These are phyloP conservation scores for Coniochaeta sp. DNA, from an alignment of 2,329 filamentous ascomycete genomes.

Conservation along the genomic window DNA sequence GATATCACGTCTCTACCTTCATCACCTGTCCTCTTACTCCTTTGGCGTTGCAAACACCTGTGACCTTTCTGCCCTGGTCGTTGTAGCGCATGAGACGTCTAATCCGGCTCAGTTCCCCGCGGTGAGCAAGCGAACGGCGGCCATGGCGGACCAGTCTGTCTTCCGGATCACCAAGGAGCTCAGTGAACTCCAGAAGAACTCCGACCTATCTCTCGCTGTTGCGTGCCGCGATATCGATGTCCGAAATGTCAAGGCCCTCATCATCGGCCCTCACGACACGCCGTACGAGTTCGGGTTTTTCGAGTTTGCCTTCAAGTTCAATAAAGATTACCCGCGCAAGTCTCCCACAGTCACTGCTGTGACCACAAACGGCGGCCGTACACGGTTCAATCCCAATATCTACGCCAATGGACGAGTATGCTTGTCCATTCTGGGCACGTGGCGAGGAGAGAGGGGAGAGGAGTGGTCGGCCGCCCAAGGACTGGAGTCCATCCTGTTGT, in stretches of 20 bases:
- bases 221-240: slow-evolving; percentile 84
- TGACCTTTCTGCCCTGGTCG: background rate
- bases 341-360: slow-evolving; percentile 55
- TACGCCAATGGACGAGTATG: slow-evolving; percentile 90
- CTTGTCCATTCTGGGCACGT: slow-evolving; percentile 91
- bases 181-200: slow-evolving; percentile 72
- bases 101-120: background rate
- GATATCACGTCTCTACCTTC: background rate
- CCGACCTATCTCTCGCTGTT: slow-evolving; percentile 85
- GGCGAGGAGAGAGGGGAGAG: slow-evolving; percentile 83
- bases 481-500: slow-evolving; percentile 86
- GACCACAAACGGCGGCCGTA: slow-evolving; percentile 83
- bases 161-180: slow-evolving; percentile 89
- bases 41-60: background rate
- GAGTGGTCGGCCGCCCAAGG: slow-evolving; percentile 97
- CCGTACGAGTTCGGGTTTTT: slow-evolving; percentile 98
- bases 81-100: background rate
- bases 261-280: slow-evolving; percentile 87
- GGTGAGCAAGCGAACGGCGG: slow-evolving; percentile 10
- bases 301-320: slow-evolving; percentile 77
- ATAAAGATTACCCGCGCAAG: slow-evolving; percentile 75
- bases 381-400: slow-evolving; percentile 95
- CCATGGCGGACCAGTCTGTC: slow-evolving; percentile 78
- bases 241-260: slow-evolving; percentile 76
- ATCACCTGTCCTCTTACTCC: background rate